Base-by-base conservation (phyloP, 768 basidiomycete genomes). In the Trametes sanguinea region DNA sequence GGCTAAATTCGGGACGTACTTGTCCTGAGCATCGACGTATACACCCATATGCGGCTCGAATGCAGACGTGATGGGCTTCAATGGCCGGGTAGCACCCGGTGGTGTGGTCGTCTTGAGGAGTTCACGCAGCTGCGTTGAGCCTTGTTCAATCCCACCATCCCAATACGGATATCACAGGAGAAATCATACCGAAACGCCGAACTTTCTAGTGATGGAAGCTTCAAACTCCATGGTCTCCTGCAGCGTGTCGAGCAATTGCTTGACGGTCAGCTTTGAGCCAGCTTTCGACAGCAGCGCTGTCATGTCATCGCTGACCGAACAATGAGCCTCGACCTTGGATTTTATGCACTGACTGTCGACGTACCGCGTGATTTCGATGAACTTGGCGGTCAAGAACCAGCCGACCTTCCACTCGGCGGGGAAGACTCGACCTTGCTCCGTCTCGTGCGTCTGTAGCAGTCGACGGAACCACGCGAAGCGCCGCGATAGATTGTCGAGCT, bases 21-120 rank as follows among this genome's bases (percentile, higher is more conserved):
- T 94, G 80, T 98, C 94, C 72, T 98, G 97, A 35, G 97, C 95
- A 59, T 97, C 93, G 46, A 98, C 89, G 68, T 96, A 98, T 42
- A 99, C 86, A 29, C 85, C 81, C 81, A 98, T 92, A 74, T 97
- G 90, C 0, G 90, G 83, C 62, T 98, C 96, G 70, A 98, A 98
- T 5, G 93, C 88, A n/a, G 89, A 83, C 0, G 94, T 90, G 44
- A 99, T 90, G 1, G 88, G 78, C 68, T 84, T 88, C 30, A 70
- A 65, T n/a, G 81, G 80, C 22, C 82, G 74, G 39, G 84, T 73
- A 11, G 85, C 78, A 44, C 80, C 80, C 8, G 80, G 65, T 13
- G 78, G 76, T 40, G 85, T 80, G 0, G 82, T 81, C 6, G 77
- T 73, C 57, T 81, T 81, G 22, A 93, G 73, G 51, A 92, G 88